These are phyloP conservation scores for Pestalotiopsis sp. DNA, from an alignment of 2,329 filamentous ascomycete genomes.

Conservation along the genomic window DNA sequence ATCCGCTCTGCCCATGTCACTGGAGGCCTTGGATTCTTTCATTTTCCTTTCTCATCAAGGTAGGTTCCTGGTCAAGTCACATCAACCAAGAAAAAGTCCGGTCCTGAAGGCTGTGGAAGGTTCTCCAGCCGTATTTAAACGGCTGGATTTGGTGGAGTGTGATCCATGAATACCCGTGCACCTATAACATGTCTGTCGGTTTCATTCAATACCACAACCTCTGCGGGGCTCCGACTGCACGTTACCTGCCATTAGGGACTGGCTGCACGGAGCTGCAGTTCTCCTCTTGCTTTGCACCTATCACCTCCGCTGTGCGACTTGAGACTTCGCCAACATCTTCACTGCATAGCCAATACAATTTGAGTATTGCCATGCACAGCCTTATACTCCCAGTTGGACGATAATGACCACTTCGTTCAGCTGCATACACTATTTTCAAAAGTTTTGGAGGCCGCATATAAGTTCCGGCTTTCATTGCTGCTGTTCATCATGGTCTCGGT, in stretches of 20 bases:
- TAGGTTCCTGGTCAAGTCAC: background rate
- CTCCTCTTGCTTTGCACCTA: background rate
- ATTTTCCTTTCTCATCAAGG: background rate
- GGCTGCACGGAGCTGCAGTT: background rate
- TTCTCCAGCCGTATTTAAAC: background rate
- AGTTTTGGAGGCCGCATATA: background rate
- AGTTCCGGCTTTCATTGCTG: background rate
- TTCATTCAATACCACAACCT: background rate
- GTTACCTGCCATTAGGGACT: background rate
- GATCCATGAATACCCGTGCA: no score
- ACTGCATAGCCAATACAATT: background rate
- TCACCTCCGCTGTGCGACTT: background rate
- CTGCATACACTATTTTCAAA: background rate
- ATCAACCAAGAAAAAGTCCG: background rate
- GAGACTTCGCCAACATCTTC: background rate
- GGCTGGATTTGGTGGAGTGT: background rate
- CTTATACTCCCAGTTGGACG: background rate
- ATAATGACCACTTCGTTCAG: background rate
- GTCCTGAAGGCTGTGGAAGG: background rate
- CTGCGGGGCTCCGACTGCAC: background rate
- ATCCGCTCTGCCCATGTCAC: background rate
- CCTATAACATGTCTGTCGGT: background rate
- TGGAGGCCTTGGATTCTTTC: background rate
- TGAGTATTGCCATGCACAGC: background rate
- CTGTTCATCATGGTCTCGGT: no score